A percentile compares a stretch with the other conserved stretches of the same genome.
phyloP scores from a whole-genome alignment of 306 rosid genomes.

The Hippophae gyantsensis region DNA sequence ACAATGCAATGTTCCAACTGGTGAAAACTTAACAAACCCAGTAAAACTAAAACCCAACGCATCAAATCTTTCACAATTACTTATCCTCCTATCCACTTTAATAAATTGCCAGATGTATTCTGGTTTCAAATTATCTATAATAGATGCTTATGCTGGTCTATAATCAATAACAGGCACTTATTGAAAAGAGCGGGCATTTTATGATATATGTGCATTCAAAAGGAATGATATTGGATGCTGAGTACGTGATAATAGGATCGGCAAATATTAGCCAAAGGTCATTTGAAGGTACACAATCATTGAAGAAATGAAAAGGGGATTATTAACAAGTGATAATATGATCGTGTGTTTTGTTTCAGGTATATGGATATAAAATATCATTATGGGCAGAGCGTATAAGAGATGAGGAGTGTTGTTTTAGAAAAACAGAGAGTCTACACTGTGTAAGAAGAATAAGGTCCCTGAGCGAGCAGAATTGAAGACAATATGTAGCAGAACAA shows the following conservation, averaged over 20 bases:
- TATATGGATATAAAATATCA: constrained; percentile 79
- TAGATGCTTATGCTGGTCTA: neutral
- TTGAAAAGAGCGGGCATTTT: constrained; percentile 52
- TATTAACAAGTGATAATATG: too few relatives aligned
- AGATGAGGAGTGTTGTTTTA: constrained; percentile 41
- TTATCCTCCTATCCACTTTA: neutral
- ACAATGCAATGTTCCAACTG: constrained; percentile 61
- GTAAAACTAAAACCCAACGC: constrained; percentile 10
- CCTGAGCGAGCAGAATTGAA: constrained; percentile 70
- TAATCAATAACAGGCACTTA: constrained; percentile 36
- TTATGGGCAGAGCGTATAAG: constrained; percentile 87
- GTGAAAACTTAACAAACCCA: constrained; percentile 1
- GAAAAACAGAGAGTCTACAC: constrained; percentile 61
- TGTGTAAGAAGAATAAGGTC: constrained; percentile 47
- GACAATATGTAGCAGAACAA: constrained; percentile 49
- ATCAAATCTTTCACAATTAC: constrained; percentile 54
- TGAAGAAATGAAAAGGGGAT: too few relatives aligned
- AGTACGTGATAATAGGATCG: constrained; percentile 76
- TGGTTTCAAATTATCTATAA: constrained; percentile 9
- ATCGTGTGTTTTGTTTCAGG: constrained; percentile 28
- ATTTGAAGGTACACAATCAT: constrained; percentile 45
- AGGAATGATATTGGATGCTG: constrained; percentile 95
- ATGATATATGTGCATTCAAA: constrained; percentile 97
- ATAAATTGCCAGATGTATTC: constrained; percentile 2
- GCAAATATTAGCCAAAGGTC: constrained; percentile 87